These are phyloP conservation scores for Phaffomyces thermotolerans DNA, from an alignment of 805 yeast species.

Conservation along the genomic window DNA sequence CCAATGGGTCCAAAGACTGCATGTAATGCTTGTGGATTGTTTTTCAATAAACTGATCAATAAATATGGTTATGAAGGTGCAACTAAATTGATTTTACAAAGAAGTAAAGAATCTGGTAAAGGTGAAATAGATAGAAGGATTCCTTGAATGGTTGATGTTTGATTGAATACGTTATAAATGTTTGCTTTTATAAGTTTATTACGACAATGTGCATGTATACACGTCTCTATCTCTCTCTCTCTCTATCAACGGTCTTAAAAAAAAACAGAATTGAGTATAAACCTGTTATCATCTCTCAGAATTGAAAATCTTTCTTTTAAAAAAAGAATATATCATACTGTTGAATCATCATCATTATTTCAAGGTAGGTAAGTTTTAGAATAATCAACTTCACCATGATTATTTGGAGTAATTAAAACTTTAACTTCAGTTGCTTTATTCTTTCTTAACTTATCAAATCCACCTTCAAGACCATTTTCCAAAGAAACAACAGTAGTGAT, in stretches of 20 bases:
- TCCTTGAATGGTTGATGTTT: background rate
- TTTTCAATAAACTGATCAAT: conserved; percentile 10
- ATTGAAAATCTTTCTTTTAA: too few relatives aligned
- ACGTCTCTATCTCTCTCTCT: too few relatives aligned
- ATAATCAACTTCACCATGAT: conserved; percentile 27
- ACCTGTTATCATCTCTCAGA: too few relatives aligned
- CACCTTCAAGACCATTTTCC: conserved; percentile 45
- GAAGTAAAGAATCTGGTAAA: background rate
- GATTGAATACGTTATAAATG: background rate
- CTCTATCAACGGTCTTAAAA: too few relatives aligned
- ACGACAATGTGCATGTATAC: too few relatives aligned
- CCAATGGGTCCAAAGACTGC: conserved; percentile 13
- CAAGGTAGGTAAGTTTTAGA: conserved; percentile 10
- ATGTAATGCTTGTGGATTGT: conserved; percentile 18
- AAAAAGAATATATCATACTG: too few relatives aligned
- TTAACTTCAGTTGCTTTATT: conserved; percentile 52
- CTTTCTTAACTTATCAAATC: conserved; percentile 42
- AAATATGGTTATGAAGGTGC: conserved; percentile 6
- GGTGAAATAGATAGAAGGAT: conserved; percentile 9
- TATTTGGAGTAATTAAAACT: conserved; percentile 44
- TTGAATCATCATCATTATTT: too few relatives aligned
- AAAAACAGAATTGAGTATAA: too few relatives aligned
- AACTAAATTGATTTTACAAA: background rate
- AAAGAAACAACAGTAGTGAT: conserved; percentile 48
- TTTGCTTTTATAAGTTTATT: too few relatives aligned